Base-by-base conservation (phyloP, 192 early-diverging fungal genomes). In the Thoreauomyces humboldtii region DNA sequence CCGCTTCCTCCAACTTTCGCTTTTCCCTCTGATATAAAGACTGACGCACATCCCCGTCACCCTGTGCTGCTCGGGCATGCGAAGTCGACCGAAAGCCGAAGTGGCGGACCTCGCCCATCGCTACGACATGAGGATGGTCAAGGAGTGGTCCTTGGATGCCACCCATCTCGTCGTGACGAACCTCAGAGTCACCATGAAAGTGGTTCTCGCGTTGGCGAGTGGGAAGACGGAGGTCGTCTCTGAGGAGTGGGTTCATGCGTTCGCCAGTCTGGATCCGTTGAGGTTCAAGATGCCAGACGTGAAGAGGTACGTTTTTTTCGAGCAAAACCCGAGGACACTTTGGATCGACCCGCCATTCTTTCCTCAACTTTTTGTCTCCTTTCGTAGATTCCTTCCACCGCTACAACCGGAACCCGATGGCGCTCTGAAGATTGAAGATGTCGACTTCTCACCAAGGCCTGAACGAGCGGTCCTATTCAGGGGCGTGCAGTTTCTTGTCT, bases 181-280 rank as follows among this genome's bases (percentile, higher is more conserved):
- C 4, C 37, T 59, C 32, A 46, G 44, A 46, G 57, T 67, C 15
- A 67, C 55, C 25, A 43, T 59, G 32, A 67, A 67, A 59, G 56
- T 67, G 9, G 56, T 67, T 2, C 42, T 59, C 6, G 55, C 65
- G 0, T 15, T 67, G 0, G 56, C 45, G 14, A 55, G 36, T 32
- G 50, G 50, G 3, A 29, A 47, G 15, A n/a, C 28, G 14, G 24
- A 45, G n/a, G 50, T 67, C 27, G 56, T 67, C 22, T 50, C 53
- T 9, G 47, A 27, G 11, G 45, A 15, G 11, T 67, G 65, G 65
- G 44, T 67, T 43, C 14, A 37, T 2, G 65, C 55, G 9, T 57
- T 59, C 21, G 54, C 4, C 2, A 48, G 15, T 29, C 5, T 48
- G 5, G 54, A 67, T 22, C 41, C 35, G 28, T 35, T 7, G 11